Evolutionary conservation across 2,329 filamentous ascomycete species (phyloP), one percentile per base, ranked within the genome.

Genomic region (Pseudogymnoascus sp.): DNA sequence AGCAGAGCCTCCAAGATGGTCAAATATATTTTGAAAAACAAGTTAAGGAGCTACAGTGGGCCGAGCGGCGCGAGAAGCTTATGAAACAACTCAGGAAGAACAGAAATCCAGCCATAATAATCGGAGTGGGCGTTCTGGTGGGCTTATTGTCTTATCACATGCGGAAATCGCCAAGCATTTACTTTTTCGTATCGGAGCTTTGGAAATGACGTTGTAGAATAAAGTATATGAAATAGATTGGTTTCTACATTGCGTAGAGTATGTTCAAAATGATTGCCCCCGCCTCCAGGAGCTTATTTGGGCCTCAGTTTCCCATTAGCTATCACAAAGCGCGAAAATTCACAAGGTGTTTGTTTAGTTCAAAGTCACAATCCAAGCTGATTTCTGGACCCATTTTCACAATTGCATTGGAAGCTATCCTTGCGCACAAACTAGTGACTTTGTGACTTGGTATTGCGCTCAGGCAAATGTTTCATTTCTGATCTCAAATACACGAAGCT

Each of bases 91-190:
- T 88, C 25, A 86, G 84, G 83, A 78, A 77, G 66, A 88, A 94
- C 74, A 81, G 89, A 60, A 80, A 82, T 64, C 85, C 89, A 0
- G 82, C 83, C 44, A 78, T 82, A 13, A 82, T 83, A 27, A 76
- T 86, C 55, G 87, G 83, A 29, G 74, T 86, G 60, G 85, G 90
- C 25, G 74, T 94, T 27, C 71, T 88, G 5, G 81, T 93, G 55
- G 90, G 85, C 29, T 74, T 86, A 25, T 67, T 90, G 61, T 90
- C 90, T 6, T 77, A 91, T 63, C 89, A 87, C 74, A 72, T 92
- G 65, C 80, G 84, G 61, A 84, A 78, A 62, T 77, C 78, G 17
- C 73, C 77, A 2, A 61, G 67, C 10, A 69, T 69, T 12, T 33
- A 55, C 29, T 29, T 33, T n/a, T 35, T 55, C 8, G 48, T 55